Conservation (phyloP, 345 rosid species). For the Iberis pinnata region DNA sequence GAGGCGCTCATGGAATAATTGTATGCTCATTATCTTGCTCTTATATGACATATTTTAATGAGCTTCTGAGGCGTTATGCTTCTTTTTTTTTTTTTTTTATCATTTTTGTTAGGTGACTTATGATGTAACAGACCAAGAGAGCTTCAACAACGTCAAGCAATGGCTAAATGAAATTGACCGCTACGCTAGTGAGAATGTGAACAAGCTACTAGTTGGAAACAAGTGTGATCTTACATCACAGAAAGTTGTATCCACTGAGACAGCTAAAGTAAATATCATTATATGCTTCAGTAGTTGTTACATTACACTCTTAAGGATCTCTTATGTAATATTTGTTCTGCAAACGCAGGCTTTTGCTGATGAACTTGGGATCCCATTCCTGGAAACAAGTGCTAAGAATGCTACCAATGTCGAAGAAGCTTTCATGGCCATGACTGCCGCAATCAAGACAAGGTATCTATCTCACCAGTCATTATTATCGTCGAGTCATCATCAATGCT, state of each 20-base stretch:
- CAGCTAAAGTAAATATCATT: slow-evolving; percentile 59
- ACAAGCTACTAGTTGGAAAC: slow-evolving; percentile 72
- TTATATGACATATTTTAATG: slow-evolving; percentile 1
- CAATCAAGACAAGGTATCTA: slow-evolving; percentile 63
- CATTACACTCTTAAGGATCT: background rate
- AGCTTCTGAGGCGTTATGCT: background rate
- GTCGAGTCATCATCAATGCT: slow-evolving; percentile 12
- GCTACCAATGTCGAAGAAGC: slow-evolving; percentile 68
- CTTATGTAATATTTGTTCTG: slow-evolving; percentile 3
- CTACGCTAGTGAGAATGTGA: slow-evolving; percentile 69
- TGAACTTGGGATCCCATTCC: slow-evolving; percentile 67
- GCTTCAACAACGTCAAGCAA: slow-evolving; percentile 72
- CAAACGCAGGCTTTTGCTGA: slow-evolving; percentile 62
- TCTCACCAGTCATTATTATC: too few species aligned
- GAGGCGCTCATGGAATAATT: slow-evolving; percentile 90
- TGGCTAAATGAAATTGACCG: slow-evolving; percentile 77
- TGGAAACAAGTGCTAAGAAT: slow-evolving; percentile 79
- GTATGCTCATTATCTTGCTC: slow-evolving; percentile 35
- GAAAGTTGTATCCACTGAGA: slow-evolving; percentile 62
- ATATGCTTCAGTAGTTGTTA: too few species aligned
- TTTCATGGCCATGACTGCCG: slow-evolving; percentile 78
- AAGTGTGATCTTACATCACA: slow-evolving; percentile 60
- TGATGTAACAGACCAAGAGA: slow-evolving; percentile 76
- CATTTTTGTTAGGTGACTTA: slow-evolving; percentile 82
- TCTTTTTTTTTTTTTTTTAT: too few species aligned